Base-by-base conservation (phyloP, 2,329 filamentous ascomycete genomes). In the Colletotrichum lentis region DNA sequence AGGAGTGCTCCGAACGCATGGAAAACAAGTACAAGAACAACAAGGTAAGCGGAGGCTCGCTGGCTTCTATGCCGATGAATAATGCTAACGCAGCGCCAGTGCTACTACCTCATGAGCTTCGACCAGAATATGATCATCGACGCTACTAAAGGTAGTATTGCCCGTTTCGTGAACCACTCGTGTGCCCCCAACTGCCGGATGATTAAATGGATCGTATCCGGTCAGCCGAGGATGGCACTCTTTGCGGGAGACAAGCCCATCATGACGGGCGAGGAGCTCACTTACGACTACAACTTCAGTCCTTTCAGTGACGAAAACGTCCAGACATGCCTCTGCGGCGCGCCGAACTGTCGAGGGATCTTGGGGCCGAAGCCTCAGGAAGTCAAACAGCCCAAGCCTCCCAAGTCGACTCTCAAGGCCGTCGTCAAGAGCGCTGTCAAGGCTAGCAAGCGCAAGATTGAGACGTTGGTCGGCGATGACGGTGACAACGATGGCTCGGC, bases 81-180 rank as follows among this genome's bases (percentile, higher is more conserved):
- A 57, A 18, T 8, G 52, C 62, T 71, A 43, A 64, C 69, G 64
- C n/a, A 27, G 7, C 20, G 41, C 14, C 73, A 97, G 92, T 97
- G 94, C 80, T 98, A 97, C 79, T 99, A 99, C 78, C 84, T 99
- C 57, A 99, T 99, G 96, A 94, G 93, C 64, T 97, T 98, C 77
- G 94, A 98, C 76, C 94, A 97, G 78, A 96, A 96, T 79, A 96
- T 98, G 89, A 97, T 98, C 74, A 97, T 99, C 72, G 96, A 99
- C 81, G 96, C 95, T 41, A 97, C 94, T 35, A 93, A 93, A 64
- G 96, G 96, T 74, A 97, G 93, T 72, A 97, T 98, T 79, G 95
- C 96, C 74, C 91, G 96, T 64, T 99, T 99, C 78, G 94, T 99
- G 77, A 99, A 99, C 77, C 96, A 99, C 78, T 97, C 94, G 20